Evolutionary conservation across 2,329 filamentous ascomycete species (phyloP), one percentile per base, ranked within the genome.

Genomic region (Colletotrichum gigasporum): DNA sequence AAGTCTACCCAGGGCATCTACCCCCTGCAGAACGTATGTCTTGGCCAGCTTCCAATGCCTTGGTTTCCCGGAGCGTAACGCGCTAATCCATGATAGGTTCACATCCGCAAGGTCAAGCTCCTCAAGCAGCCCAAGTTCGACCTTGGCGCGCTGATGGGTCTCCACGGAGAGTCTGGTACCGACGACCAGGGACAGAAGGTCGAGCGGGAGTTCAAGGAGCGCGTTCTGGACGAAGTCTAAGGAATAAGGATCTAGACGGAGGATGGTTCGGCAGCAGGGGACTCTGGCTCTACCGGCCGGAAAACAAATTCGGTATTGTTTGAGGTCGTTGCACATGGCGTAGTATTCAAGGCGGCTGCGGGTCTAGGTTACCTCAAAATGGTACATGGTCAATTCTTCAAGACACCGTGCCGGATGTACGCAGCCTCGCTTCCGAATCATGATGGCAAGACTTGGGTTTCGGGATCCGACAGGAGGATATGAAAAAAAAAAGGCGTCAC

Each of bases 91-190:
- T 68, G n/a, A 9, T 74, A 98, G 94, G 94, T 98, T 78, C 96
- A 99, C 88, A 97, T 99, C 84, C 94, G 96, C 85, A 99, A 99
- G 90, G 95, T 99, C 79, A 99, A 99, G 91, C 92, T 99, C 75
- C 88, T 99, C 75, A 99, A 99, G 91, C 83, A 91, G 72, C 96
- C 96, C 79, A 99, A 99, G 89, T 98, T 99, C 87, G 96, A 99
- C 80, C 91, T 99, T 72, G 96, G 96, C 83, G 91, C 93, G 75
- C 90, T 99, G 74, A 91, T 99, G 83, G 91, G 91, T 82, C 91
- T 99, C 76, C 96, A 99, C 87, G 96, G 96, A 84, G 96, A 99
- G 89, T 96, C 94, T 69, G 91, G 89, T 78, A 94, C 93, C 75
- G 94, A 98, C 80, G 96, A 99, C 85, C 90, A 94, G 80, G 96